Conservation (phyloP, 352 stramenopile species). For the Pythium graminicola region DNA sequence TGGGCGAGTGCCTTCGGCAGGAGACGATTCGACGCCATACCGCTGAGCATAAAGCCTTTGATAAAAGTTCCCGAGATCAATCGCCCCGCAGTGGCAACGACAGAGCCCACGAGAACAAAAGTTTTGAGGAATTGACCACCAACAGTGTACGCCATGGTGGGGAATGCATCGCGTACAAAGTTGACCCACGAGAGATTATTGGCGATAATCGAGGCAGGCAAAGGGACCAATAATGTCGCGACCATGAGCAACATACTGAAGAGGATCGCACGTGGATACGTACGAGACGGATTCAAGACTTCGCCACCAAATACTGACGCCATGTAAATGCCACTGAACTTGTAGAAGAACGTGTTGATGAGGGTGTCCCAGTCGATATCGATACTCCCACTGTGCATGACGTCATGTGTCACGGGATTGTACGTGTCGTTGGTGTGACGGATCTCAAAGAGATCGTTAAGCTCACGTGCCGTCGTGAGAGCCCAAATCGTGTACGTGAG, state of each 20-base stretch:
- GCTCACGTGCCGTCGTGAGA: constrained; percentile 28
- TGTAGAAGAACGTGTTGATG: constrained; percentile 93
- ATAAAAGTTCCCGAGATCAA: not conserved
- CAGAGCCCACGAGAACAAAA: constrained; percentile 30
- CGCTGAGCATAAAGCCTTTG: not conserved
- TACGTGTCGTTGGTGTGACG: not conserved
- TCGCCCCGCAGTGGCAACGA: not conserved
- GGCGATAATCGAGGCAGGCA: constrained; percentile 7
- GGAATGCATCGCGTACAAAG: constrained; percentile 3
- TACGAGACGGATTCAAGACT: constrained; percentile 50
- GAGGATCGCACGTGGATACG: constrained; percentile 54
- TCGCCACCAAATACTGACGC: constrained; percentile 78
- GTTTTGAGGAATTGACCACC: constrained; percentile 64
- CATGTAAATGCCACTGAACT: constrained; percentile 87
- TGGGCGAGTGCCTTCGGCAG: not conserved
- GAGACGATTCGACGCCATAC: not conserved
- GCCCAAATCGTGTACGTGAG: constrained; percentile 38
- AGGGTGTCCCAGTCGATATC: constrained; percentile 64
- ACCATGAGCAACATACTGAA: constrained; percentile 54
- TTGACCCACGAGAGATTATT: constrained; percentile 9
- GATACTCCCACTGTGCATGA: too few species aligned
- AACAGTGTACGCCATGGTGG: constrained; percentile 14
- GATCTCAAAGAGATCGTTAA: constrained; percentile 12
- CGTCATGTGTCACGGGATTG: not conserved
- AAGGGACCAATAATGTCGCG: constrained; percentile 25